phyloP scores from a whole-genome alignment of 495 filamentous ascomycete species.

The Aspergillus conjunctus region DNA sequence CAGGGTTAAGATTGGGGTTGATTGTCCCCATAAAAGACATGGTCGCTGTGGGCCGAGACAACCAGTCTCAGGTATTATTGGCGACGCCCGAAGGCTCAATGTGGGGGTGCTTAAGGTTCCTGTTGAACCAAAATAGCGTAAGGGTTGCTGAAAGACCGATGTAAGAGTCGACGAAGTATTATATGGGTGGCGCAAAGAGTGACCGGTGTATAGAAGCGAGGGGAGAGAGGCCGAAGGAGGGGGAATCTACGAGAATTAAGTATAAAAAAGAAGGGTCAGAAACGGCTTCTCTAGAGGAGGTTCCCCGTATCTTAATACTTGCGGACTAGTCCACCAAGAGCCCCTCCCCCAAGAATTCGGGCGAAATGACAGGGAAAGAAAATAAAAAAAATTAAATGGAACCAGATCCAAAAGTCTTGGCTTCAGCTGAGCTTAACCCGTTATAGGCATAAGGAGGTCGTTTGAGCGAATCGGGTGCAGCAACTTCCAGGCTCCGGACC shows the following conservation, averaged over 20 bases:
- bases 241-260: neutral
- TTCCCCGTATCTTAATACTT: slow-evolving; percentile 14
- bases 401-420: slow-evolving; percentile 13
- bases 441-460: slow-evolving; percentile 3
- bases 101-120: neutral
- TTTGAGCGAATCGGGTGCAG: slow-evolving; percentile 22
- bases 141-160: too few relatives aligned
- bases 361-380: slow-evolving; percentile 10
- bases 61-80: slow-evolving; percentile 22
- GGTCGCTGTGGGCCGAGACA: slow-evolving; percentile 24
- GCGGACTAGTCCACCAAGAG: neutral
- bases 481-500: slow-evolving; percentile 17
- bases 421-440: slow-evolving; percentile 12
- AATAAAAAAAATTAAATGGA: slow-evolving; percentile 13
- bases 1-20: slow-evolving; percentile 37
- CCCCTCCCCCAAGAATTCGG: neutral
- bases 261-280: neutral
- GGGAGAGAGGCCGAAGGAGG: neutral
- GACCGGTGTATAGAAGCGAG: neutral
- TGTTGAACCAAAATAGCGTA: too few relatives aligned
- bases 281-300: neutral
- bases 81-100: slow-evolving; percentile 18
- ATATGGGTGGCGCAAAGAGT: neutral
- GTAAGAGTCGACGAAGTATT: neutral
- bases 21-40: slow-evolving; percentile 47